Conservation (phyloP, 352 stramenopile species). For the Pythium guiyangense region DNA sequence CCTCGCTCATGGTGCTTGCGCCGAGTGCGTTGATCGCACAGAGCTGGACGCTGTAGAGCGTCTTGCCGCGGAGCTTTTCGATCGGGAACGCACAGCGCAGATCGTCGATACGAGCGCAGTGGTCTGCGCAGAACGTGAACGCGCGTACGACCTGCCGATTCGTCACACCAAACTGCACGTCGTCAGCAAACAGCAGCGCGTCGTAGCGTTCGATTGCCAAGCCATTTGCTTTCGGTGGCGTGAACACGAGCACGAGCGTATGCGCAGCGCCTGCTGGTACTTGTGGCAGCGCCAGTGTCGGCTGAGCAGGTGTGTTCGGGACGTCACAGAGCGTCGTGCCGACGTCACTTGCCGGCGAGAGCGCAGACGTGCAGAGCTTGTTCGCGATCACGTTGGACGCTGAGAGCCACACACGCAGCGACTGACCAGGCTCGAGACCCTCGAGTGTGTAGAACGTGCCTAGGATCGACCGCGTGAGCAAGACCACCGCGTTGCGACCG, state of each 20-base stretch:
- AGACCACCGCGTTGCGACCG: slow-evolving; percentile 7
- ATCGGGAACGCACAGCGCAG: slow-evolving; percentile 17
- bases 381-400: slow-evolving; percentile 63
- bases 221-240: slow-evolving; percentile 47
- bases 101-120: slow-evolving; percentile 9
- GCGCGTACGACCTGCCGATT: slow-evolving; percentile 37
- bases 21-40: slow-evolving; percentile 46
- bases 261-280: slow-evolving; percentile 18
- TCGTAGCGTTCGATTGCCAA: slow-evolving; percentile 40
- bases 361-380: slow-evolving; percentile 35
- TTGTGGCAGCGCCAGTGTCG: slow-evolving; percentile 19
- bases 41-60: slow-evolving; percentile 44
- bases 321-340: slow-evolving; percentile 47
- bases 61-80: slow-evolving; percentile 29
- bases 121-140: slow-evolving; percentile 16
- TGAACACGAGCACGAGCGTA: slow-evolving; percentile 33
- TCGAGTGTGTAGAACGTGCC: slow-evolving; percentile 39
- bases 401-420: slow-evolving; percentile 40
- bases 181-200: slow-evolving; percentile 41
- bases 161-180: slow-evolving; percentile 53
- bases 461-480: slow-evolving; percentile 51
- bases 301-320: slow-evolving; percentile 25
- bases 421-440: slow-evolving; percentile 30
- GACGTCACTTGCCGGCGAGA: slow-evolving; percentile 33
- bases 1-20: slow-evolving; percentile 26